Conservation (phyloP, 2,329 filamentous ascomycete species). For the Botryosphaeria dothidea region DNA sequence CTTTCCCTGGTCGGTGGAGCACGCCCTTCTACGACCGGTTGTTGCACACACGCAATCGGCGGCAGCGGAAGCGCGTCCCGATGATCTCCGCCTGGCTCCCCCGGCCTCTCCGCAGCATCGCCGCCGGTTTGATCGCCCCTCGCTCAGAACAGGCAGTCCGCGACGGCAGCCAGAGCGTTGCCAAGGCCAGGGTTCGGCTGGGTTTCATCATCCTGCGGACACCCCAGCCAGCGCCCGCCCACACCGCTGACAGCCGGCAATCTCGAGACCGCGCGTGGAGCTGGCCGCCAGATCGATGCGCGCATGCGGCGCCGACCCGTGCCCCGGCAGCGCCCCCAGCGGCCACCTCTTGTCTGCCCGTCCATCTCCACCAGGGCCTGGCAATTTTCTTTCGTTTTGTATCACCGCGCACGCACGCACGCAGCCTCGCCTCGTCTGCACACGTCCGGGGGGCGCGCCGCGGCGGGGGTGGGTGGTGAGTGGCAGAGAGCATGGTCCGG, state of each 20-base stretch:
- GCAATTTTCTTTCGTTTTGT: conserved; percentile 17
- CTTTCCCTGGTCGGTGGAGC: conserved; percentile 9
- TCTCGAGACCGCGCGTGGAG: not conserved
- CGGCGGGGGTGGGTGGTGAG: not conserved
- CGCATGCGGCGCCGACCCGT: conserved; percentile 1
- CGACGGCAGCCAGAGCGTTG: conserved; percentile 4
- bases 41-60: conserved; percentile 5
- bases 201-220: conserved; percentile 14
- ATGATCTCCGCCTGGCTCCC: conserved; percentile 14
- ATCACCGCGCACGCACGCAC: conserved; percentile 8
- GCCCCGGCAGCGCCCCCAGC: not conserved
- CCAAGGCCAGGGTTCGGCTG: conserved; percentile 9
- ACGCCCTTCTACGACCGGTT: not conserved
- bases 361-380: not conserved
- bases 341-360: conserved; percentile 1
- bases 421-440: conserved; percentile 9
- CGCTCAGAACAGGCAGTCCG: not conserved
- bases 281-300: conserved; percentile 5
- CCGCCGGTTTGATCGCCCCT: not conserved
- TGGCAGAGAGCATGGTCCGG: not conserved
- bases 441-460: not conserved
- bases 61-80: conserved; percentile 10
- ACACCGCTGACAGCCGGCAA: conserved; percentile 6
- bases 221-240: too few species aligned
- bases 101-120: conserved; percentile 11